phyloP scores from a whole-genome alignment of 2,329 filamentous ascomycete genomes.

The Juglanconis juglandina region DNA sequence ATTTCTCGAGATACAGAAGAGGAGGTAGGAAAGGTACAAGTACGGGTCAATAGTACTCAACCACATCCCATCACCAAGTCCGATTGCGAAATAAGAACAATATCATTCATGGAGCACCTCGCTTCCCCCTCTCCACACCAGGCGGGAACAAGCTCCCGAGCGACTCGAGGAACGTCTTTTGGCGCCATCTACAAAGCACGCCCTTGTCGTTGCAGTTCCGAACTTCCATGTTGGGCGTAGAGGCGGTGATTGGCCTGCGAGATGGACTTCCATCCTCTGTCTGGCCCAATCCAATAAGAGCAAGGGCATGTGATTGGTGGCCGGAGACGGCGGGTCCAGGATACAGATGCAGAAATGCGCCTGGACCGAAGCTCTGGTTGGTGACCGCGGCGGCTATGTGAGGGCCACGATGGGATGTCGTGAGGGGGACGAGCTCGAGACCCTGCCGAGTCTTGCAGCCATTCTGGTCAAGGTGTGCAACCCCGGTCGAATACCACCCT shows the following conservation, averaged over 20 bases:
- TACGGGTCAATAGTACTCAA: neutral
- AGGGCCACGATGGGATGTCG: slow-evolving; percentile 5
- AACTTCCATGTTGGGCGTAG: neutral
- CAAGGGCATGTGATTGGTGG: slow-evolving; percentile 1
- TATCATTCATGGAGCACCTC: neutral
- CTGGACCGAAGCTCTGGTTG: slow-evolving; percentile 9
- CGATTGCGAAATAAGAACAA: neutral
- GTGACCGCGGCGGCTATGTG: slow-evolving; percentile 14
- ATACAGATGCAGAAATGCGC: neutral
- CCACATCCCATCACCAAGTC: neutral
- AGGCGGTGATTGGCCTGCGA: slow-evolving; percentile 11
- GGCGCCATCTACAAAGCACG: slow-evolving; percentile 8
- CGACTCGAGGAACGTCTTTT: slow-evolving; percentile 7
- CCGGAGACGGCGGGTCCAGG: neutral
- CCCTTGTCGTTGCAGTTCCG: slow-evolving; percentile 5
- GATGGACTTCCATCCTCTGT: neutral
- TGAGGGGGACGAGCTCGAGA: slow-evolving; percentile 1
- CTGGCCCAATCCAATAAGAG: neutral
- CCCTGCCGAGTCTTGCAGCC: slow-evolving; percentile 2
- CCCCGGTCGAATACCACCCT: slow-evolving; percentile 1
- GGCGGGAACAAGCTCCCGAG: slow-evolving; percentile 6
- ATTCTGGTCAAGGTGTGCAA: neutral
- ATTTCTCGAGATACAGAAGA: neutral
- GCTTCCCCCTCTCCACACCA: neutral
- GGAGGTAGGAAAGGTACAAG: slow-evolving; percentile 5